phyloP scores from a whole-genome alignment of 495 filamentous ascomycete species.

The Penicillium paxilli region DNA sequence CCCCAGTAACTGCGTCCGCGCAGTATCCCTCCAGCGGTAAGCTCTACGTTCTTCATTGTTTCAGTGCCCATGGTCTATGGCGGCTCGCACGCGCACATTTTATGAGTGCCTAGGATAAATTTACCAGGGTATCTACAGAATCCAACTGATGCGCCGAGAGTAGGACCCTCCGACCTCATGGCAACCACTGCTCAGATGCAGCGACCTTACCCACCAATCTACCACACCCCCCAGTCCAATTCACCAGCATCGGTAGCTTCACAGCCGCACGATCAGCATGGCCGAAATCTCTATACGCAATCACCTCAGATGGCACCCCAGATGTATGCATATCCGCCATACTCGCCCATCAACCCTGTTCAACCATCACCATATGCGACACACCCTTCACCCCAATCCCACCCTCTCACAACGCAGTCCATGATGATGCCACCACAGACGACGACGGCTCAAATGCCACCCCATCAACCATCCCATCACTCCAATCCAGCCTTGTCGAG shows the following conservation, averaged over 20 bases:
- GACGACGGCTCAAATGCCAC: slow-evolving; percentile 53
- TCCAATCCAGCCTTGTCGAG: slow-evolving; percentile 37
- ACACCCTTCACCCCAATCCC: slow-evolving; percentile 69
- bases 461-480: slow-evolving; percentile 49
- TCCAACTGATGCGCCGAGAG: neutral
- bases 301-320: slow-evolving; percentile 75
- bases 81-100: neutral
- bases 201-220: slow-evolving; percentile 84
- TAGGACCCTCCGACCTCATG: slow-evolving; percentile 91
- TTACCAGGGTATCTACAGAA: neutral
- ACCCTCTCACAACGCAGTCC: slow-evolving; percentile 61
- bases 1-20: slow-evolving; percentile 64
- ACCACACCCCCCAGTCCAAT: slow-evolving; percentile 94
- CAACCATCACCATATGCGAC: slow-evolving; percentile 74
- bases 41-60: slow-evolving; percentile 31
- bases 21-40: slow-evolving; percentile 80
- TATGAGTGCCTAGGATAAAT: neutral
- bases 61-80: neutral
- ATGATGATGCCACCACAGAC: slow-evolving; percentile 71
- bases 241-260: slow-evolving; percentile 96
- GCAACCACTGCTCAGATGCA: slow-evolving; percentile 82
- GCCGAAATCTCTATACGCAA: slow-evolving; percentile 76
- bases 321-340: slow-evolving; percentile 74
- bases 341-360: slow-evolving; percentile 70
- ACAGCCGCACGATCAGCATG: slow-evolving; percentile 84